Conservation (phyloP, 371 early-diverging fungal genomes). For the Basidiobolus heterosporus region DNA sequence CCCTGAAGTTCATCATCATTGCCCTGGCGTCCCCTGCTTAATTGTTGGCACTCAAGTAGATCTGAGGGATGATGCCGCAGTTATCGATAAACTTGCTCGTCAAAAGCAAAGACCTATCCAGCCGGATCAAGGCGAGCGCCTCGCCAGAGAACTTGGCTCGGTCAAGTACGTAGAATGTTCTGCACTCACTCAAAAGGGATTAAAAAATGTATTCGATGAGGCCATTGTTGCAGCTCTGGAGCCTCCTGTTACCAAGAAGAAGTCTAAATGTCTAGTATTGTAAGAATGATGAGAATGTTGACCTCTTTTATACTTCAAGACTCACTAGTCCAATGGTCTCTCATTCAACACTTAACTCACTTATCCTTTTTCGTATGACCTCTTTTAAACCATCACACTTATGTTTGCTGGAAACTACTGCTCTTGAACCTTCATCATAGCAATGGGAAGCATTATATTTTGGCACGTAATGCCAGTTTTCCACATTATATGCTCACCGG, state of each 20-base stretch:
- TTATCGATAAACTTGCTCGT: conserved; percentile 62
- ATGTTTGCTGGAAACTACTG: too few relatives aligned
- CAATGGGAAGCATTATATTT: too few relatives aligned
- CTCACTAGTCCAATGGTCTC: too few relatives aligned
- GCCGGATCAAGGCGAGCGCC: conserved; percentile 63
- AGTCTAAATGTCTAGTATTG: conserved; percentile 56
- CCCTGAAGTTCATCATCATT: conserved; percentile 89
- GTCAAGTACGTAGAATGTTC: conserved; percentile 96
- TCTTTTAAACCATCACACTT: too few relatives aligned
- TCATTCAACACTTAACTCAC: too few relatives aligned
- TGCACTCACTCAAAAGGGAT: conserved; percentile 83
- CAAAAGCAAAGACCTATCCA: conserved; percentile 73
- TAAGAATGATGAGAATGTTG: too few relatives aligned
- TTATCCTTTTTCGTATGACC: too few relatives aligned
- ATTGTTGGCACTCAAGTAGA: conserved; percentile 94
- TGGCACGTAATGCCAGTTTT: too few relatives aligned
- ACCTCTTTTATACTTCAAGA: too few relatives aligned
- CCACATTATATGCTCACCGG: too few relatives aligned
- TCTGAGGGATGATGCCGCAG: conserved; percentile 73
- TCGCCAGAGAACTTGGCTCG: conserved; percentile 79
- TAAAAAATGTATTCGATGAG: conserved; percentile 97
- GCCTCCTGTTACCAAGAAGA: conserved; percentile 69
- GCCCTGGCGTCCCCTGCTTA: conserved; percentile 91
- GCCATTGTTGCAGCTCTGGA: conserved; percentile 96
- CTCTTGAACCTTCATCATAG: too few relatives aligned